Base-by-base conservation (phyloP, 2,329 filamentous ascomycete genomes). In the Sporothrix inflata region DNA sequence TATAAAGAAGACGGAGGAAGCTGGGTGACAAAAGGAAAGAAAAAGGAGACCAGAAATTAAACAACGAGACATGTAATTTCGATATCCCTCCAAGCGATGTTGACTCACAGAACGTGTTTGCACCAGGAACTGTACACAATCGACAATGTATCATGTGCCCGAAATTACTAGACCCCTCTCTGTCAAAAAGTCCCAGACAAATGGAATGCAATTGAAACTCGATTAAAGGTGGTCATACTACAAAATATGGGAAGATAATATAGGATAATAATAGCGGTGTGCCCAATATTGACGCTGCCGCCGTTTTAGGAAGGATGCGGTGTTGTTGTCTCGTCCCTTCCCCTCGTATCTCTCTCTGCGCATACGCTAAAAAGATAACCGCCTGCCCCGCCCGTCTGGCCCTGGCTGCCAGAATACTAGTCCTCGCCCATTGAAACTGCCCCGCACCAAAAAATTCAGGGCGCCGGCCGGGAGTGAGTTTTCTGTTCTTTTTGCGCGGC, bases 401-500 rank as follows among this genome's bases (percentile, higher is more conserved):
- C 60, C 60, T 65, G 60, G 9, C 57, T 42, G n/a, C 57, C 57
- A 63, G 57, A 63, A 40, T n/a, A 30, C 38, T 47, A 40, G 27
- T 34, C 51, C 19, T 24, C 19, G 24, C 55, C 69, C 47, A 34
- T n/a, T 70, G 47, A 47, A 49, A 66, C 47, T 66, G 69, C 69
- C 69, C 69, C 69, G 69, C 69, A 71, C 69, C 69, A 57, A 47
- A 71, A 71, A 71, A 57, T 65, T 66, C 47, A 38, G 14, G 47
- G 11, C 27, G 27, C 27, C 34, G 38, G 68, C 38, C 12, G 47
- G 19, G 65, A 53, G 30, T 53, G 65, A 47, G 61, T n/a, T 66
- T 49, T 49, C 8, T 49, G 42, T 34, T 30, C 24, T 66, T 65
- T 65, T 45, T 40, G 57, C 57, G 57, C 8, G 34, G 40, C 60